These are phyloP conservation scores for Pseudohyphozyma bogoriensis DNA, from an alignment of 768 basidiomycete genomes.

Conservation along the genomic window DNA sequence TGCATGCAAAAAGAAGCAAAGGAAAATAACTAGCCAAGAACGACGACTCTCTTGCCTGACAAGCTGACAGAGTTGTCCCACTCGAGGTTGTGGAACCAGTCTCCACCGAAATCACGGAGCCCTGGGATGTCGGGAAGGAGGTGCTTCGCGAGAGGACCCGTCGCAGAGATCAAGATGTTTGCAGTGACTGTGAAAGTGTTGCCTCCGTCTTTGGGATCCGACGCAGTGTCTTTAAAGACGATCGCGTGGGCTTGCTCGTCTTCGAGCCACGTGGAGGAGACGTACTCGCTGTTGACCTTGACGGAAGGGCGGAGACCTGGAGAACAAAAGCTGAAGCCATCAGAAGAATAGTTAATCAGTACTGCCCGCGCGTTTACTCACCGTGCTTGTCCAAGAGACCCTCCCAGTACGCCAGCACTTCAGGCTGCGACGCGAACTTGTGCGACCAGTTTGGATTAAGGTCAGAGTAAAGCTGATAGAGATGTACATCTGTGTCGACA, in stretches of 20 bases:
- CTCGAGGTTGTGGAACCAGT: conserved; percentile 48
- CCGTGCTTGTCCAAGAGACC: conserved; percentile 42
- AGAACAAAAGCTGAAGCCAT: not conserved
- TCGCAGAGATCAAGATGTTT: conserved; percentile 47
- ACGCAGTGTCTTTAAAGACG: conserved; percentile 35
- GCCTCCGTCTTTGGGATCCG: conserved; percentile 36
- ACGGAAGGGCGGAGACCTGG: conserved; percentile 44
- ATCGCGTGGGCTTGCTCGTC: conserved; percentile 43
- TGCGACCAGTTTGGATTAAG: conserved; percentile 40
- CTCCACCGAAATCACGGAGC: conserved; percentile 45
- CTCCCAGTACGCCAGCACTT: conserved; percentile 46
- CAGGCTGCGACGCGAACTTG: conserved; percentile 46
- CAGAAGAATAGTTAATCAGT: not conserved
- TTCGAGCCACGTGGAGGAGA: conserved; percentile 45
- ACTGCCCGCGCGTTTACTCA: not conserved
- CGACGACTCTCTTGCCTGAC: conserved; percentile 49
- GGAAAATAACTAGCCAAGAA: conserved; percentile 41
- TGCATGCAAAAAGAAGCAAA: too few relatives aligned
- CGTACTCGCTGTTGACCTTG: conserved; percentile 43
- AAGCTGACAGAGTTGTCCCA: conserved; percentile 51
- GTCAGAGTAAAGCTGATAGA: conserved; percentile 11
- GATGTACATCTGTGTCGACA: conserved; percentile 10
- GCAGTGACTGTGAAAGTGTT: conserved; percentile 40
- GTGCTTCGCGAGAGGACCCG: conserved; percentile 43
- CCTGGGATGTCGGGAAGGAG: conserved; percentile 46